Evolutionary conservation across 768 basidiomycete genomes (phyloP).

Genomic region (Collybia nuda): DNA sequence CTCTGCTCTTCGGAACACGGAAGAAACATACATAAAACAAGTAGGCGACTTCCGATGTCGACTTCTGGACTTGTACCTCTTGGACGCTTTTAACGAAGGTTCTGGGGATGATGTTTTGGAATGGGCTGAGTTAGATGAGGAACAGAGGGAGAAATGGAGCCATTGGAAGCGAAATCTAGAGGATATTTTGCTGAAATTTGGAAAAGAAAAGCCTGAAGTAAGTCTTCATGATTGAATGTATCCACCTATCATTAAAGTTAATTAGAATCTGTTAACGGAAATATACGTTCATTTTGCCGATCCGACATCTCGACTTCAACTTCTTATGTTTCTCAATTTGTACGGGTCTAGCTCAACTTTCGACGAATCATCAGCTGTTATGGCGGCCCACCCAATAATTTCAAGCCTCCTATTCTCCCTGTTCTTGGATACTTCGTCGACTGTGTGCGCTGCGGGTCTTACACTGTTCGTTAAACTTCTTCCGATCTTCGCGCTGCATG

Average conservation of each 20-base stretch:
- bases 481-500: slow-evolving; percentile 71
- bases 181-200: slow-evolving; percentile 68
- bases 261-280: slow-evolving; percentile 70
- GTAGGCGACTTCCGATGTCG: slow-evolving; percentile 65
- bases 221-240: slow-evolving; percentile 2
- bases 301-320: slow-evolving; percentile 66
- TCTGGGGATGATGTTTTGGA: slow-evolving; percentile 75
- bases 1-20: slow-evolving; percentile 53
- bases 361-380: slow-evolving; percentile 40
- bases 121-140: slow-evolving; percentile 65
- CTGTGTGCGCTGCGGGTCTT: slow-evolving; percentile 62
- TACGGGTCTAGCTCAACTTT: slow-evolving; percentile 60
- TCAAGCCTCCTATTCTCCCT: slow-evolving; percentile 65
- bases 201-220: slow-evolving; percentile 63
- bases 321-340: slow-evolving; percentile 63
- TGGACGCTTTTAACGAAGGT: slow-evolving; percentile 75
- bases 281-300: slow-evolving; percentile 59
- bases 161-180: slow-evolving; percentile 82
- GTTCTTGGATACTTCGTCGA: slow-evolving; percentile 74
- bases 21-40: slow-evolving; percentile 43
- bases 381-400: slow-evolving; percentile 66
- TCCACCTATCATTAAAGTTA: slow-evolving; percentile 9
- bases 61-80: slow-evolving; percentile 72
- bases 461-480: slow-evolving; percentile 68
- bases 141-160: slow-evolving; percentile 56